Evolutionary conservation across 371 early-diverging fungal species (phyloP), one percentile per base, ranked within the genome.

Genomic region (Chytridiales sp.): DNA sequence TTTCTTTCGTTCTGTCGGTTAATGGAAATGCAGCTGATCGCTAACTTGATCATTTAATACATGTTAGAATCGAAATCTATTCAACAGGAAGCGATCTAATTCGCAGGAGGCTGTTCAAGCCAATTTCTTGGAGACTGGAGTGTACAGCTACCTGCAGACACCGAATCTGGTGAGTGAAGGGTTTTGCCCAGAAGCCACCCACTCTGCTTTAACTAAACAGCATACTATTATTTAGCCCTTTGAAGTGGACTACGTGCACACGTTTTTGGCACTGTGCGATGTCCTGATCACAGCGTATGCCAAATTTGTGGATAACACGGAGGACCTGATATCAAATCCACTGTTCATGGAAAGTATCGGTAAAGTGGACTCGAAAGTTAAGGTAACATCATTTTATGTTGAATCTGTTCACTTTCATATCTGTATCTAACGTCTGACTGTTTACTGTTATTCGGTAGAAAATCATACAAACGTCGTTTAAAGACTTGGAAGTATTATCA

Each of bases 261-360:
- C 63, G 27, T 43, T 68, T 19, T 57, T 62, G 39, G 66, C 66
- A 17, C 55, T 72, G 17, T 72, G 67, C 46, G 72, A 72, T 27
- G 64, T 68, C 4, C 56, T 72, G 48, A 60, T 64, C 15, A 55
- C 58, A 8, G 66, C 68, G 11, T 72, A 72, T 64, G 50, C 49
- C 53, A 72, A 68, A 42, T 61, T 72, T 36, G 21, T 65, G 21
- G 68, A 65, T 39, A 59, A 35, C 15, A 49, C 63, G 13, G 72
- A 72, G 26, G 64, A 60, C n/a, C n/a, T n/a, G n/a, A n/a, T n/a
- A n/a, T n/a, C n/a, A n/a, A n/a, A n/a, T n/a, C n/a, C n/a, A n/a
- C n/a, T n/a, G n/a, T n/a, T n/a, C n/a, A n/a, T n/a, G n/a, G n/a
- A n/a, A n/a, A n/a, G n/a, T n/a, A n/a, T n/a, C n/a, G n/a, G n/a